These are phyloP conservation scores for Prunus mume DNA, from an alignment of 306 rosid genomes.

Conservation along the genomic window DNA sequence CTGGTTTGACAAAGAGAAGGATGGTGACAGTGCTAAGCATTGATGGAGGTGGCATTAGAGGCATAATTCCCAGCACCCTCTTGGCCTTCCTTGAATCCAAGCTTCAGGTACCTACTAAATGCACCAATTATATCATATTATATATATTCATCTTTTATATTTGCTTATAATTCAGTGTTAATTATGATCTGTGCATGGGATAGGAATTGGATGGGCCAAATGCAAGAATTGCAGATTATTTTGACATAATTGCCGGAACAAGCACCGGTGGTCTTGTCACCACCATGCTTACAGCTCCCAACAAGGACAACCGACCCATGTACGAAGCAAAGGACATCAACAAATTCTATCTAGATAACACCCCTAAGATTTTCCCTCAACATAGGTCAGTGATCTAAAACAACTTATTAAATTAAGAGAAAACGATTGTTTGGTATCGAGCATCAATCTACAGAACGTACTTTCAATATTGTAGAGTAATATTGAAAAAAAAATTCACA, in stretches of 20 bases:
- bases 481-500: too few relatives aligned
- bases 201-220: conserved; percentile 35
- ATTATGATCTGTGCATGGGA: background rate
- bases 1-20: conserved; percentile 9
- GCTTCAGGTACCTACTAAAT: conserved; percentile 28
- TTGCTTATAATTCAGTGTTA: background rate
- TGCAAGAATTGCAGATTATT: conserved; percentile 40
- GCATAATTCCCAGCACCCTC: conserved; percentile 35
- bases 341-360: conserved; percentile 18
- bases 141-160: background rate
- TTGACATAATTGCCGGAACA: conserved; percentile 42
- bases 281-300: conserved; percentile 39
- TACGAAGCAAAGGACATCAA: conserved; percentile 26
- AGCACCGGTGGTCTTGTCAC: conserved; percentile 42
- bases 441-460: background rate
- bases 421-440: background rate
- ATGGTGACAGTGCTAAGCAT: conserved; percentile 34
- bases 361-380: conserved; percentile 27
- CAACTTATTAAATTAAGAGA: background rate
- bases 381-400: conserved; percentile 9
- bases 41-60: conserved; percentile 44
- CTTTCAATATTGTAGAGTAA: background rate
- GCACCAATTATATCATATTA: background rate
- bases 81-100: conserved; percentile 35
- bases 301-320: conserved; percentile 28